These are phyloP conservation scores for Penicillium sp. DNA, from an alignment of 2,329 filamentous ascomycete species.

Conservation along the genomic window DNA sequence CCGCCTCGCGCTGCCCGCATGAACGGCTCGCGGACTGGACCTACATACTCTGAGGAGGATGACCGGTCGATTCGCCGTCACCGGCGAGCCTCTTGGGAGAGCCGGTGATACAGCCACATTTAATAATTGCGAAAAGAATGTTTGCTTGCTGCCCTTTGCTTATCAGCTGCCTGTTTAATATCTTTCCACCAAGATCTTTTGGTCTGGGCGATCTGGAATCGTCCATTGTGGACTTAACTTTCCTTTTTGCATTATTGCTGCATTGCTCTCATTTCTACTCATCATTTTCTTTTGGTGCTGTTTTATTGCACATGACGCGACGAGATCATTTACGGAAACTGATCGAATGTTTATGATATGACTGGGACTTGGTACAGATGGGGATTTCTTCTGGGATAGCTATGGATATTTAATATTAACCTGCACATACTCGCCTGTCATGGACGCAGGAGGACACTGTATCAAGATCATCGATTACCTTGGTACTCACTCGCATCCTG, in stretches of 20 bases:
- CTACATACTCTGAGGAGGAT: slow-evolving; percentile 23
- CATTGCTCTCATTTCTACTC: background rate
- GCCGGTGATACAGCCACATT: slow-evolving; percentile 14
- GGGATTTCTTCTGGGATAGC: slow-evolving; percentile 3
- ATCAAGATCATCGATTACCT: background rate
- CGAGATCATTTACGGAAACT: slow-evolving; percentile 7
- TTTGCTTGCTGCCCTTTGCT: background rate
- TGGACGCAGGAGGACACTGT: background rate
- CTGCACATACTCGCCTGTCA: background rate
- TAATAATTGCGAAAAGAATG: background rate
- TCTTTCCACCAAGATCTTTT: background rate
- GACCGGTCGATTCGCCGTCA: slow-evolving; percentile 23
- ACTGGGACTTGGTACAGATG: background rate
- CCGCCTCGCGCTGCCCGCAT: slow-evolving; percentile 26
- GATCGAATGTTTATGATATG: slow-evolving; percentile 2
- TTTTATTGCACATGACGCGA: slow-evolving; percentile 17
- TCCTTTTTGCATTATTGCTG: background rate
- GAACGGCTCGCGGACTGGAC: slow-evolving; percentile 30
- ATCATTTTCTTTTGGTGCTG: background rate
- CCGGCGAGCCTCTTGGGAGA: slow-evolving; percentile 30
- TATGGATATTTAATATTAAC: slow-evolving; percentile 16
- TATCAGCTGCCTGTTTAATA: background rate
- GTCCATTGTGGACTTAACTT: background rate
- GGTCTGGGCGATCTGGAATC: slow-evolving; percentile 12
- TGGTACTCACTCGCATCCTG: background rate